Conservation (phyloP, 2,329 filamentous ascomycete species). For the Arthrobotrys sphaeroides region DNA sequence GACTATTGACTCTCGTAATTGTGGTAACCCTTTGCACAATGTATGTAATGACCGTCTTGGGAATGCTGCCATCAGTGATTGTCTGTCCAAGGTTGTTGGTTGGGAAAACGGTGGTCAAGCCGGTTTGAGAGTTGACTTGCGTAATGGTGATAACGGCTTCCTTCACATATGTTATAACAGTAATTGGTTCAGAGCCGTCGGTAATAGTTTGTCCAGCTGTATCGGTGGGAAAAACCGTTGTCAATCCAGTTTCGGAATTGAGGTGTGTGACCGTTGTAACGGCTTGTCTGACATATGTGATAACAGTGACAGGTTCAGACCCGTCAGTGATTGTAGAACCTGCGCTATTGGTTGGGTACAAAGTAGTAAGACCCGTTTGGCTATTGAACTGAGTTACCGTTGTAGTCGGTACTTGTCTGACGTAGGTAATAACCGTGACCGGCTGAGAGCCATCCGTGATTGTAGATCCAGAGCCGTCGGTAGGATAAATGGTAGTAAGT, state of each 20-base stretch:
- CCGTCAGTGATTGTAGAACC: no score
- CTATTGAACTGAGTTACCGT: no score
- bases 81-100: background rate
- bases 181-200: background rate
- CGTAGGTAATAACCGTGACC: no score
- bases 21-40: background rate
- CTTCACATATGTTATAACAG: background rate
- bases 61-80: background rate
- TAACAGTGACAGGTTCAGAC: background rate
- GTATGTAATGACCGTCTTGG: background rate
- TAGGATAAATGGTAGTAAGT: background rate
- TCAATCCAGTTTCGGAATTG: background rate
- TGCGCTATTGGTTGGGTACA: no score
- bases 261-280: no score
- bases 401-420: no score
- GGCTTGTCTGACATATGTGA: no score
- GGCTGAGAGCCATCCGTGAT: background rate
- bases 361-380: no score
- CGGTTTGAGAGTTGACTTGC: no score
- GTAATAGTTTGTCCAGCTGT: background rate
- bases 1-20: background rate
- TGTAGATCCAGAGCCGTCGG: background rate
- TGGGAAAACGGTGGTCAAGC: background rate
- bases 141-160: background rate
- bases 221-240: background rate